Percentiles rank a stretch among this genome's conserved stretches.
Conservation (phyloP, 345 rosid species). For the Dimocarpus longan region DNA sequence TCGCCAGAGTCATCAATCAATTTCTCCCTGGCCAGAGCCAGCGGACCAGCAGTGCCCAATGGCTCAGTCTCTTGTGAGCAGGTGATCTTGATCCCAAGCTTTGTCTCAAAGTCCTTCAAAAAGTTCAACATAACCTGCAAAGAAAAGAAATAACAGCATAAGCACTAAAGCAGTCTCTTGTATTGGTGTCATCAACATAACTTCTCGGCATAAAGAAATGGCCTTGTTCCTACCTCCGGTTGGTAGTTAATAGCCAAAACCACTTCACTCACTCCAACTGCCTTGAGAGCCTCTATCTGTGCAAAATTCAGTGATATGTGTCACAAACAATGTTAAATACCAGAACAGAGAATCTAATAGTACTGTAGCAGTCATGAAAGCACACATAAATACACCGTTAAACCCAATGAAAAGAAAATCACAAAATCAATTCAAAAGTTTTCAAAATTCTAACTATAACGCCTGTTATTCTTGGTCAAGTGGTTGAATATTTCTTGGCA, state of each 20-base stretch:
- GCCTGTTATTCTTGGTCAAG: conserved; percentile 1
- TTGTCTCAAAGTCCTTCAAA: conserved; percentile 85
- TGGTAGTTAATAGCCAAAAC: conserved; percentile 97
- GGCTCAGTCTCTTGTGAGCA: conserved; percentile 99
- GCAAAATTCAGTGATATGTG: conserved; percentile 8
- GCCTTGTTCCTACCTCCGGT: conserved; percentile 75
- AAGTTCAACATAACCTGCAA: conserved; percentile 89
- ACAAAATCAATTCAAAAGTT: neutral
- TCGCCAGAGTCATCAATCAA: conserved; percentile 75
- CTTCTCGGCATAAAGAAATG: neutral
- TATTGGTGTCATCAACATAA: neutral
- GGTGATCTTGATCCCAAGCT: conserved; percentile 86
- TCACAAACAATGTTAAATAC: neutral
- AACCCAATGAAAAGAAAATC: neutral
- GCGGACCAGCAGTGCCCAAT: conserved; percentile 98
- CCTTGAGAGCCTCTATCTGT: conserved; percentile 97
- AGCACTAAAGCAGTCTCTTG: conserved; percentile 1
- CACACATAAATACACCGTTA: neutral
- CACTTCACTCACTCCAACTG: conserved; percentile 93
- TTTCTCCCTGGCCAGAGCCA: conserved; percentile 96
- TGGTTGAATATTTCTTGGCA: conserved; percentile 11
- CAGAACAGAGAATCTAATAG: neutral
- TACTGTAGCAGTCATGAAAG: neutral
- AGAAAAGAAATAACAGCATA: conserved; percentile 4
- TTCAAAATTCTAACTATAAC: conserved; percentile 12